phyloP scores from a whole-genome alignment of 208 protist species.

The Wallacemonas rigidus region DNA sequence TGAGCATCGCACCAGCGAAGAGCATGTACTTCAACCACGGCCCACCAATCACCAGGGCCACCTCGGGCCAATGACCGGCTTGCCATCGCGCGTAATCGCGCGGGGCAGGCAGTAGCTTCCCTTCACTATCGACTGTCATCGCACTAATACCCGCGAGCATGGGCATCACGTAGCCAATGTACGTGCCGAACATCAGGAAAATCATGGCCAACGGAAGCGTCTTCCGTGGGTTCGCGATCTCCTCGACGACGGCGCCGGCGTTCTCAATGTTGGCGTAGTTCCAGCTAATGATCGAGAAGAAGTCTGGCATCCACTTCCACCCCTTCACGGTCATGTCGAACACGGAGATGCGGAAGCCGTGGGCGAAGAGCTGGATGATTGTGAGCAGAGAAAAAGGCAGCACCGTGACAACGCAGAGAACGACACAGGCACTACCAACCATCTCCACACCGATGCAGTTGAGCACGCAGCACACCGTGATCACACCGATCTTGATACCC shows the following conservation, averaged over 20 bases:
- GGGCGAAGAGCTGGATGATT: conserved; percentile 63
- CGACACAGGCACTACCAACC: conserved; percentile 60
- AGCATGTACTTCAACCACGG: conserved; percentile 81
- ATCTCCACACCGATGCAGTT: conserved; percentile 80
- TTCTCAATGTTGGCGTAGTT: conserved; percentile 92
- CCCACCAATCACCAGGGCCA: conserved; percentile 57
- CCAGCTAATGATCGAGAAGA: conserved; percentile 87
- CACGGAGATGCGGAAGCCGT: conserved; percentile 73
- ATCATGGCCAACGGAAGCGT: conserved; percentile 65
- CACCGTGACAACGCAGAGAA: conserved; percentile 67
- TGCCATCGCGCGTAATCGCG: conserved; percentile 72
- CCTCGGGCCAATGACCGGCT: conserved; percentile 79
- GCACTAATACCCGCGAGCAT: conserved; percentile 79
- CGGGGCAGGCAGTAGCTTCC: conserved; percentile 12
- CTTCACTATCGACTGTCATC: conserved; percentile 37
- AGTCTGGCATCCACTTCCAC: conserved; percentile 59
- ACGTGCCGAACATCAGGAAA: conserved; percentile 74
- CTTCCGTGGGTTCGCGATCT: conserved; percentile 62
- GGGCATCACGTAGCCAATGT: conserved; percentile 79
- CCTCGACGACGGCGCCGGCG: conserved; percentile 76
- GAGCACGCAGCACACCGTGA: conserved; percentile 65
- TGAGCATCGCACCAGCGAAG: conserved; percentile 70
- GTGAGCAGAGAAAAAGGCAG: conserved; percentile 72
- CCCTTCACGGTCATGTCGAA: conserved; percentile 51
- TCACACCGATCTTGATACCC: conserved; percentile 67